A percentile compares a stretch with the other conserved stretches of the same genome.
Conservation (phyloP, 345 rosid genomes). For the Salix purpurea region DNA sequence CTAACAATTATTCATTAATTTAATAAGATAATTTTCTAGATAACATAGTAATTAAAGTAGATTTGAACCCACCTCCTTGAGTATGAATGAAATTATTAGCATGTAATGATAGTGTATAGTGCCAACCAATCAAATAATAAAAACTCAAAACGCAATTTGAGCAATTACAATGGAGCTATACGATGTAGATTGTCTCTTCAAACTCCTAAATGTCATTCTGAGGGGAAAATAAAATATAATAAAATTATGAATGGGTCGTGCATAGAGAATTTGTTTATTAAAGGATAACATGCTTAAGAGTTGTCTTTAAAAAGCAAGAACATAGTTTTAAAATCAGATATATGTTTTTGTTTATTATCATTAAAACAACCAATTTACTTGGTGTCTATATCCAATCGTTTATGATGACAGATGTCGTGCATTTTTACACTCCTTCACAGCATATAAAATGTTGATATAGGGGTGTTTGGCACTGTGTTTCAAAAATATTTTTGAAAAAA, state of each 20-base stretch:
- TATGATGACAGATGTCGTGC: neutral
- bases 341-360: neutral
- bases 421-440: constrained; percentile 9
- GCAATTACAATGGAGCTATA: neutral
- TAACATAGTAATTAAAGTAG: too few species aligned
- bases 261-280: neutral
- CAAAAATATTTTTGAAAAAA: too few species aligned
- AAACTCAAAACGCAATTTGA: neutral
- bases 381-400: constrained; percentile 1
- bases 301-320: constrained; percentile 7
- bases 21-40: too few species aligned
- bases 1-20: too few species aligned
- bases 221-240: neutral
- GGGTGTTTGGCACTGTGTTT: rapidly evolving
- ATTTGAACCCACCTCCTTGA: too few species aligned
- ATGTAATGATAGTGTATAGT: too few species aligned
- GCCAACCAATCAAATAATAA: neutral
- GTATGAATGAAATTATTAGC: too few species aligned
- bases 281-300: constrained; percentile 6
- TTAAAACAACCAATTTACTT: neutral
- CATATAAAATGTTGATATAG: neutral
- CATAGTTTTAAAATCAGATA: neutral
- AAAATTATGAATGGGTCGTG: too few species aligned
- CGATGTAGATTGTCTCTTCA: constrained; percentile 8
- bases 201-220: constrained; percentile 5